These are phyloP conservation scores for Erysimum cheiri DNA, from an alignment of 441 rosid species.

Conservation along the genomic window DNA sequence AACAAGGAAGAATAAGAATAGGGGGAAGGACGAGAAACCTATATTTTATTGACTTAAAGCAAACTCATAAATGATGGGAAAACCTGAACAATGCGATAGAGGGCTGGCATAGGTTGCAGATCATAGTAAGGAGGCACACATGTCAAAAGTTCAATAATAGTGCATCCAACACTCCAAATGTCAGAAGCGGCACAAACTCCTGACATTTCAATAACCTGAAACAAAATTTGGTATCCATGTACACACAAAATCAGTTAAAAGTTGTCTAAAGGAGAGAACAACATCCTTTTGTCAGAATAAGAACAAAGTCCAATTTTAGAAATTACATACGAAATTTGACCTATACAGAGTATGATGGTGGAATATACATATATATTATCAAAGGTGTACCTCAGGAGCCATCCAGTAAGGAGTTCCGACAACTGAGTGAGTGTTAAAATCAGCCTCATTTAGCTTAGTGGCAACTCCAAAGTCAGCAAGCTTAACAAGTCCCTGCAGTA, in stretches of 20 bases:
- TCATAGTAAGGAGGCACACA: conserved; percentile 99
- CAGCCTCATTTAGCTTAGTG: conserved; percentile 98
- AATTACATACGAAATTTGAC: conserved; percentile 1
- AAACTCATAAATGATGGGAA: conserved; percentile 35
- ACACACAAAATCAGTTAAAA: conserved; percentile 29
- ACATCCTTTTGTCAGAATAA: conserved; percentile 8
- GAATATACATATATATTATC: conserved; percentile 8
- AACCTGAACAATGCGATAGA: conserved; percentile 99
- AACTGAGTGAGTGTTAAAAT: conserved; percentile 96
- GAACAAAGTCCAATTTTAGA: conserved; percentile 21
- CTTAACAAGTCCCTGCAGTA: conserved; percentile 92
- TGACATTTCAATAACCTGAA: conserved; percentile 98
- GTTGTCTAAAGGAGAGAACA: not conserved
- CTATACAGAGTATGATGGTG: conserved; percentile 11
- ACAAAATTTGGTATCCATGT: conserved; percentile 39
- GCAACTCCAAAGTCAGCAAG: conserved; percentile 99
- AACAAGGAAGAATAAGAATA: conserved; percentile 15
- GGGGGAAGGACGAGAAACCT: conserved; percentile 4
- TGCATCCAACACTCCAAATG: conserved; percentile 99
- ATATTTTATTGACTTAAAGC: conserved; percentile 16
- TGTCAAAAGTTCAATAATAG: conserved; percentile 95
- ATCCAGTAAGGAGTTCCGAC: conserved; percentile 99
- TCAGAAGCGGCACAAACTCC: conserved; percentile 99
- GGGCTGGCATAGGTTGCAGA: conserved; percentile 99
- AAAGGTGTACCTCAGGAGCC: conserved; percentile 94